Evolutionary conservation across 148 eudicot genomes (phyloP), one percentile per base, ranked within the genome.

Genomic region (Rhododendron kiyosumense): DNA sequence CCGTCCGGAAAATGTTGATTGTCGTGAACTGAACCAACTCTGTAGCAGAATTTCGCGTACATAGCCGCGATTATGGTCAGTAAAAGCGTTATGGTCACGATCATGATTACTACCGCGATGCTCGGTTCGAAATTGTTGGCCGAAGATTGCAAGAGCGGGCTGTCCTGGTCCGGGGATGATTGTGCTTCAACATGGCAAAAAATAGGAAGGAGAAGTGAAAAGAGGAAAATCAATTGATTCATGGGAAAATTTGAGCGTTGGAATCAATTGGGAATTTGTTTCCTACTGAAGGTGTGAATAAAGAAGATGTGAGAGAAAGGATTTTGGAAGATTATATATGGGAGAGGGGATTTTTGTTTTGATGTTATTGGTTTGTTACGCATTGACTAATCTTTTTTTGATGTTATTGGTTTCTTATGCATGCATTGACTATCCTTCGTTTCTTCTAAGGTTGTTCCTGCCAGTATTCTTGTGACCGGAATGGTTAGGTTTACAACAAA

Each of bases 71-170:
- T 3, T 67, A 91, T 87, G 4, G 94, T 93, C 13, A 95, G 38
- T n/a, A 90, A 65, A 79, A 95, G 88, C 88, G 92, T 90, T 81
- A 92, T 43, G 14, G 91, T 69, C 5, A 95, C 90, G 28, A 94
- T 88, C 9, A 92, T 92, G 13, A 94, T 87, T 7, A 92, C 94
- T 0, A 93, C 92, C 9, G 93, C 96, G n/a, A 97, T 83, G 34
- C 95, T 96, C 30, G 98, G 97, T 59, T 91, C 90, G 85, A 94
- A 94, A 54, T 83, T 90, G 83, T 74, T 48, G 43, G 76, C 82
- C 46, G 22, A 69, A 74, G 89, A 86, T 63, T 69, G 84, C 61
- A 89, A 71, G 36, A 28, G 11, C 0, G 32, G 22, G 18, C 13
- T 76, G 20, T 22, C 10, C 20, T 41, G 80, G 69, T 34, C 69